phyloP scores from a whole-genome alignment of 768 basidiomycete genomes.

The Tricholomella constricta region DNA sequence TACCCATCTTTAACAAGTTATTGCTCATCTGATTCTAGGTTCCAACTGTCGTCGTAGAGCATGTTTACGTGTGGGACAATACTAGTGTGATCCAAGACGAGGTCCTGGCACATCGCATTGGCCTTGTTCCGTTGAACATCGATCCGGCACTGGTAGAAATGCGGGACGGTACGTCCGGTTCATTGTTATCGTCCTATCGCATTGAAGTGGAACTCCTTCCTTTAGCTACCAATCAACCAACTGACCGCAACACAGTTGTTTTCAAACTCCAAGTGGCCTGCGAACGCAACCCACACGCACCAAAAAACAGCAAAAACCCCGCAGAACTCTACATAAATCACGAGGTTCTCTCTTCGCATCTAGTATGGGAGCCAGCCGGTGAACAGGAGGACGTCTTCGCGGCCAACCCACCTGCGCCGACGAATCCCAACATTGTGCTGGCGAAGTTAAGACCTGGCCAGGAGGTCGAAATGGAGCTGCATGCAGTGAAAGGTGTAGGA shows the following conservation, averaged over 20 bases:
- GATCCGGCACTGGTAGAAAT: slow-evolving; percentile 77
- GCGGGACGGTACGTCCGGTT: slow-evolving; percentile 35
- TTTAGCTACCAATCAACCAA: slow-evolving; percentile 58
- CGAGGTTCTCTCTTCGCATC: slow-evolving; percentile 64
- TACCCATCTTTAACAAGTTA: neutral
- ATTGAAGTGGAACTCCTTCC: neutral
- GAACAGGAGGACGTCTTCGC: slow-evolving; percentile 70
- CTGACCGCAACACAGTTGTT: slow-evolving; percentile 90
- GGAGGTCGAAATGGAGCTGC: slow-evolving; percentile 78
- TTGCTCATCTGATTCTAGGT: slow-evolving; percentile 51
- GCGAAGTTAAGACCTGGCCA: slow-evolving; percentile 94
- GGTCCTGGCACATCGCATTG: slow-evolving; percentile 88
- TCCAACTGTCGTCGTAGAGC: slow-evolving; percentile 87
- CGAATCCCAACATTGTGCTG: slow-evolving; percentile 82
- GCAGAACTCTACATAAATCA: slow-evolving; percentile 71
- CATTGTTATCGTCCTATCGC: neutral
- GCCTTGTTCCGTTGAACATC: slow-evolving; percentile 85
- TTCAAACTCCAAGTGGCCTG: slow-evolving; percentile 76
- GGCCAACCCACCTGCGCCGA: slow-evolving; percentile 57
- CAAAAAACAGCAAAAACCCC: slow-evolving; percentile 56
- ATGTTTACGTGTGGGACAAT: slow-evolving; percentile 93
- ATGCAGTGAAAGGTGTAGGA: slow-evolving; percentile 90
- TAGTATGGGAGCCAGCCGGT: slow-evolving; percentile 81
- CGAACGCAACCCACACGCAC: slow-evolving; percentile 57
- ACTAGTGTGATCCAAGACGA: slow-evolving; percentile 94